Percentiles rank a stretch among this genome's conserved stretches.
These are phyloP conservation scores for Xylaria grammica DNA, from an alignment of 495 filamentous ascomycete genomes.

Conservation along the genomic window DNA sequence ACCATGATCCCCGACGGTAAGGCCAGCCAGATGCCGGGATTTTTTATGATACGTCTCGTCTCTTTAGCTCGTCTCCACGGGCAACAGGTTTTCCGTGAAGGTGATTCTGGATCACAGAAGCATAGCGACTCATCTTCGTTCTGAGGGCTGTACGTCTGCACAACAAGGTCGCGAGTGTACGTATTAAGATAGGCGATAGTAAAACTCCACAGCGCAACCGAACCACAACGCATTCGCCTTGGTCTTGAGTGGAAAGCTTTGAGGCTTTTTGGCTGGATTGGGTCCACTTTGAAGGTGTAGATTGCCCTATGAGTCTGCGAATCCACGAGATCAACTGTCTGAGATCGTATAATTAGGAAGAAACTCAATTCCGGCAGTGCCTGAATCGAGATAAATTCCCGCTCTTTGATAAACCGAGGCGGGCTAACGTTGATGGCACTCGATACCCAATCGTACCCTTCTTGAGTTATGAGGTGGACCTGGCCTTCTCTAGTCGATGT, in stretches of 20 bases:
- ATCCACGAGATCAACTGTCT: constrained; percentile 60
- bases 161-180: constrained; percentile 58
- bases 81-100: constrained; percentile 41
- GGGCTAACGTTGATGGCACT: constrained; percentile 32
- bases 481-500: constrained; percentile 38
- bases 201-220: constrained; percentile 54
- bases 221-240: constrained; percentile 52
- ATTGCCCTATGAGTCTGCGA: constrained; percentile 54
- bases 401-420: constrained; percentile 24
- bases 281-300: constrained; percentile 61
- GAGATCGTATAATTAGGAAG: constrained; percentile 55
- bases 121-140: constrained; percentile 48
- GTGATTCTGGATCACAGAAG: constrained; percentile 42
- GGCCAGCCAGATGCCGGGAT: constrained; percentile 56
- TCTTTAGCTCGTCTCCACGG: constrained; percentile 50
- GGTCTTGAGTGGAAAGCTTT: constrained; percentile 55
- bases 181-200: constrained; percentile 58
- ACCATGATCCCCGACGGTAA: constrained; percentile 54
- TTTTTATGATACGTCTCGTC: constrained; percentile 42
- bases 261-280: constrained; percentile 58
- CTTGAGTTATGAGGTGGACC: constrained; percentile 50
- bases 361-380: constrained; percentile 44
- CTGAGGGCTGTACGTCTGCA: constrained; percentile 61
- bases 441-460: constrained; percentile 43
- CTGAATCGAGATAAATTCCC: constrained; percentile 36